phyloP scores from a whole-genome alignment of 768 basidiomycete genomes.

The Termitomyces sp. region DNA sequence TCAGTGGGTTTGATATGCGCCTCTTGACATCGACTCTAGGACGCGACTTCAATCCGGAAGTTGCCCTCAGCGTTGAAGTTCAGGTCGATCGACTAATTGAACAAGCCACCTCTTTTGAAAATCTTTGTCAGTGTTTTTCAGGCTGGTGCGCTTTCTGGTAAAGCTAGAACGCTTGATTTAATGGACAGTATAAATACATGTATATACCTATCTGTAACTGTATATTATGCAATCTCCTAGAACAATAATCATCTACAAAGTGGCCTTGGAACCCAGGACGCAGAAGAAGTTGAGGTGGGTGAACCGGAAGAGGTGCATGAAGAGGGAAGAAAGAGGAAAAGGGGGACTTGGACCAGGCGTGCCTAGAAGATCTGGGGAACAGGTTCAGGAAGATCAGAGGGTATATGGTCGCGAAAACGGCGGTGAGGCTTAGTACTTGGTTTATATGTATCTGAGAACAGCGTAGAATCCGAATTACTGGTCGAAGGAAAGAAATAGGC shows the following conservation, averaged over 20 bases:
- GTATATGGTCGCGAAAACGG: too few species aligned
- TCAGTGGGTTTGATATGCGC: not conserved
- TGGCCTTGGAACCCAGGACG: not conserved
- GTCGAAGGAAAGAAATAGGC: too few species aligned
- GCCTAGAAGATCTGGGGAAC: too few species aligned
- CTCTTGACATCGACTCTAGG: conserved; percentile 36
- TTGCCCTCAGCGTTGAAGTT: conserved; percentile 60
- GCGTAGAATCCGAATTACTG: too few species aligned
- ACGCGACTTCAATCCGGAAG: conserved; percentile 87
- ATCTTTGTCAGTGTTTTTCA: conserved; percentile 94
- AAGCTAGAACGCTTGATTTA: not conserved
- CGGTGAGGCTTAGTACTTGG: too few species aligned
- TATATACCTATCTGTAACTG: conserved; percentile 11
- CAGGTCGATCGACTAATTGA: conserved; percentile 93
- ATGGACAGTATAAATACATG: conserved; percentile 6
- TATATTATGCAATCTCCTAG: conserved; percentile 4
- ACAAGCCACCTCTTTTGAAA: conserved; percentile 90
- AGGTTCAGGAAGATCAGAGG: too few species aligned
- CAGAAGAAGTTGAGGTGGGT: too few species aligned
- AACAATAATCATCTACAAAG: not conserved
- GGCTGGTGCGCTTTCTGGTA: conserved; percentile 92
- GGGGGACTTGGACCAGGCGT: too few species aligned
- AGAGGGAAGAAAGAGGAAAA: too few species aligned
- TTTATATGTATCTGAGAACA: too few species aligned
- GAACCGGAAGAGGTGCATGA: too few species aligned